Conservation (phyloP, 1,284 basidiomycete species). For the Rhodotorula sp. region DNA sequence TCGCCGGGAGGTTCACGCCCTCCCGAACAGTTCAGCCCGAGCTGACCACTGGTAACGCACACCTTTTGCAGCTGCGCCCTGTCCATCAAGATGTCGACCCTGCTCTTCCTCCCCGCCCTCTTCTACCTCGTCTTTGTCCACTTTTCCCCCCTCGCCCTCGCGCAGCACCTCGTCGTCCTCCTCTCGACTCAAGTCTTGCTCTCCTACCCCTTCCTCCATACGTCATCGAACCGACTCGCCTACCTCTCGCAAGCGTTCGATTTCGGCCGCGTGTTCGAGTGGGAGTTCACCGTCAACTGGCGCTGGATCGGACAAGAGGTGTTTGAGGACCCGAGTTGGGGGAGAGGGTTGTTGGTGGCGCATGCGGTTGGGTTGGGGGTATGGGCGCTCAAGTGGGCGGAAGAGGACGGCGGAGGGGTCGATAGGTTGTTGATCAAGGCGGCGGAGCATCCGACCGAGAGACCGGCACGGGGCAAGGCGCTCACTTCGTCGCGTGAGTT, state of each 20-base stretch:
- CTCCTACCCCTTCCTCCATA: conserved; percentile 64
- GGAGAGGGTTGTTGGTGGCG: conserved; percentile 60
- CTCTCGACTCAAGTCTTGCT: conserved; percentile 59
- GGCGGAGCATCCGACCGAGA: conserved; percentile 48
- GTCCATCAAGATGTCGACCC: conserved; percentile 92
- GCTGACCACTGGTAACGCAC: too few relatives aligned
- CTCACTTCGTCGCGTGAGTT: conserved; percentile 18
- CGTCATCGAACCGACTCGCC: conserved; percentile 42
- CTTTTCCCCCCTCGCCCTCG: conserved; percentile 50
- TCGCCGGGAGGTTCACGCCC: too few relatives aligned
- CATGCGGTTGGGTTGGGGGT: conserved; percentile 64
- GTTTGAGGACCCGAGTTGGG: conserved; percentile 56
- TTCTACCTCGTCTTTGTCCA: conserved; percentile 80
- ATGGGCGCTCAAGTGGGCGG: conserved; percentile 60
- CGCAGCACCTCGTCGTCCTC: conserved; percentile 14
- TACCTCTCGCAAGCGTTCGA: conserved; percentile 84
- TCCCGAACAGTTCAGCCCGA: too few relatives aligned
- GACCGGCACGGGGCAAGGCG: neutral
- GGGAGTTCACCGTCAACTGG: conserved; percentile 99
- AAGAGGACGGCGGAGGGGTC: conserved; percentile 60
- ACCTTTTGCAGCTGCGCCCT: conserved; percentile 65
- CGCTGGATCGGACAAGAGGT: conserved; percentile 71
- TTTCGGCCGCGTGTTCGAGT: conserved; percentile 82
- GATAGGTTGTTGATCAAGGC: conserved; percentile 58
- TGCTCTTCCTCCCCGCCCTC: conserved; percentile 88